Conservation (phyloP, 208 protist genomes). For the Leptomonas seymouri region DNA sequence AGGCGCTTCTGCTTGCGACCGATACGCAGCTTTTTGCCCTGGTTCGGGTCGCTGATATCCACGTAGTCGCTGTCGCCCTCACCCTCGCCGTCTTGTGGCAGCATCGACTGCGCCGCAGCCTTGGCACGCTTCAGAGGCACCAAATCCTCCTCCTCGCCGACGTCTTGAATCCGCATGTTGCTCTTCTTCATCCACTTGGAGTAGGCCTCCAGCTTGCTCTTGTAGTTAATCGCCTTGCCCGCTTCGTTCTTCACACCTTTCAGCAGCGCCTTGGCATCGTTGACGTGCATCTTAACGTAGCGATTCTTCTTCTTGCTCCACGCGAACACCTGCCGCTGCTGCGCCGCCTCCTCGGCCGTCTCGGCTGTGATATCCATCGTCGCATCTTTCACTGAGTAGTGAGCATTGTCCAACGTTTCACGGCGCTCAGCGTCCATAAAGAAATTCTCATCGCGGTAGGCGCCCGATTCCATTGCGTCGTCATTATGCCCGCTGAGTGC, state of each 20-base stretch:
- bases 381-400: constrained; percentile 91
- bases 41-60: constrained; percentile 91
- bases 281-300: constrained; percentile 91
- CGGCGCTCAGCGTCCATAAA: constrained; percentile 73
- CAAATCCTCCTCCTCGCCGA: constrained; percentile 91
- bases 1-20: constrained; percentile 84
- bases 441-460: constrained; percentile 82
- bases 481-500: constrained; percentile 18
- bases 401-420: constrained; percentile 72
- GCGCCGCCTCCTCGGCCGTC: constrained; percentile 76
- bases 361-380: constrained; percentile 90
- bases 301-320: constrained; percentile 95
- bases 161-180: constrained; percentile 93
- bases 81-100: constrained; percentile 26
- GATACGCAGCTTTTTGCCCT: constrained; percentile 91
- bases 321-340: constrained; percentile 89
- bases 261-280: constrained; percentile 88
- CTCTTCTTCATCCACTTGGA: constrained; percentile 90
- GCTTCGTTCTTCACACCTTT: constrained; percentile 92
- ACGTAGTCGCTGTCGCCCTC: constrained; percentile 64
- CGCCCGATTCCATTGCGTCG: constrained; percentile 37
- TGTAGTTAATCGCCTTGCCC: constrained; percentile 93
- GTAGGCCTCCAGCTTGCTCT: constrained; percentile 89
- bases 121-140: constrained; percentile 72
- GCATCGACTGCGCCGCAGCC: constrained; percentile 41